phyloP scores from a whole-genome alignment of 768 basidiomycete genomes.

The Suillus hirtellus region DNA sequence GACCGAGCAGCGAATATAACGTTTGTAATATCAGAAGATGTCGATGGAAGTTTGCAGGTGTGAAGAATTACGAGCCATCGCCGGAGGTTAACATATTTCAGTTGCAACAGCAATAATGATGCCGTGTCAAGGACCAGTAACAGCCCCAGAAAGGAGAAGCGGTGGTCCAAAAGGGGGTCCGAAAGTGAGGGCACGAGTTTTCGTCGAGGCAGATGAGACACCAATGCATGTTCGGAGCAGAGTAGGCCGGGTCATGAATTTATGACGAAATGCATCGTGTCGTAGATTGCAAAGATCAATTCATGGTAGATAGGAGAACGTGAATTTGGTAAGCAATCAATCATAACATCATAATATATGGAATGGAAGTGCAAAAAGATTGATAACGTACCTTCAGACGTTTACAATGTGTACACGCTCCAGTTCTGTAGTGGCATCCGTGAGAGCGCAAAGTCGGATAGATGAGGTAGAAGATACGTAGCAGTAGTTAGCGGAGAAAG shows the following conservation, averaged over 20 bases:
- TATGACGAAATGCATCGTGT: constrained; percentile 18
- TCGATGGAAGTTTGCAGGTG: not conserved
- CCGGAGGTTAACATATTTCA: constrained; percentile 27
- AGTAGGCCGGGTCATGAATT: constrained; percentile 20
- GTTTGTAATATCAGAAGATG: not conserved
- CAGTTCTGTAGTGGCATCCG: constrained; percentile 49
- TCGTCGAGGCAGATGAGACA: constrained; percentile 8
- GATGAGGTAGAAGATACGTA: constrained; percentile 9
- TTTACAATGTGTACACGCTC: constrained; percentile 86
- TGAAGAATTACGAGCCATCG: constrained; percentile 5
- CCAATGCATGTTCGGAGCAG: constrained; percentile 21
- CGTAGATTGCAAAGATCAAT: constrained; percentile 18
- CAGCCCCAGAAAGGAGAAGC: constrained; percentile 6
- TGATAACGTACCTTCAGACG: constrained; percentile 70
- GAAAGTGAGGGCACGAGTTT: constrained; percentile 6
- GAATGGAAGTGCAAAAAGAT: constrained; percentile 13
- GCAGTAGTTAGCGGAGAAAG: constrained; percentile 13
- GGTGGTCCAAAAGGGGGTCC: not conserved
- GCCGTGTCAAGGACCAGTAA: constrained; percentile 3
- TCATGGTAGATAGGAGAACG: constrained; percentile 12
- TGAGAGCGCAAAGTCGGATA: constrained; percentile 12
- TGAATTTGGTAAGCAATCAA: constrained; percentile 23
- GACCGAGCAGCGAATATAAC: constrained; percentile 1
- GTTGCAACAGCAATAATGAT: constrained; percentile 25
- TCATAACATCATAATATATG: not conserved